Base-by-base conservation (phyloP, 371 early-diverging fungal genomes). In the Apophysomyces variabilis region DNA sequence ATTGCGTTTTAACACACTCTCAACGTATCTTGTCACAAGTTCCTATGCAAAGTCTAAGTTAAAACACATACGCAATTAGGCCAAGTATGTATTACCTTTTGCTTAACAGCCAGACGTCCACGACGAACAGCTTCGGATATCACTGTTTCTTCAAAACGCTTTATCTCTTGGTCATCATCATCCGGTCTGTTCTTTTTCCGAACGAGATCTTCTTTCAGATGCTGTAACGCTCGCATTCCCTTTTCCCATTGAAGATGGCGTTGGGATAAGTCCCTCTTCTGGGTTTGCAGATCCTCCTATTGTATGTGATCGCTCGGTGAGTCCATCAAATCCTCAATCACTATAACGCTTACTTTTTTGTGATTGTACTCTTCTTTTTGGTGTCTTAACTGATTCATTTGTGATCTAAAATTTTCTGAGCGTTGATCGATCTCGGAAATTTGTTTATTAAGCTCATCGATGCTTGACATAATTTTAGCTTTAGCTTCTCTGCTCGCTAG, bases 301-400 rank as follows among this genome's bases (percentile, higher is more conserved):
- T 64, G 32, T 61, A 50, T 50, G 9, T 26, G 21, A 47, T 14
- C 9, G 11, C 54, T 21, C 9, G 21, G 54, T 18, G 21, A 21
- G 21, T 21, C 6, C 32, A 26, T 26, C 3, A 26, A 8, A 21
- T 50, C 21, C 11, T 47, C n/a, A 21, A 11, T 18, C 21, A 21
- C 1, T 6, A 21, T 26, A 5, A 16, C 1, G 9, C 77, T 50
- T 39, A 58, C 63, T 38, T 88, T 86, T 38, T 77, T 65, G 37
- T 58, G 54, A 11, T 62, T 61, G 7, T 84, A 60, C 43, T 70
- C 72, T 54, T 68, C 57, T 21, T 75, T 41, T 35, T 67, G 46
- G 12, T 59, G 62, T 59, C 78, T 77, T 36, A 75, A 61, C 26
- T 65, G 59, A 1, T 58, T 61, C 18, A 74, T 61, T 13, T 66